Percentiles rank a stretch among this genome's conserved stretches.
phyloP scores from a whole-genome alignment of 1,284 basidiomycete species.

The Cutaneotrichosporon sp. region DNA sequence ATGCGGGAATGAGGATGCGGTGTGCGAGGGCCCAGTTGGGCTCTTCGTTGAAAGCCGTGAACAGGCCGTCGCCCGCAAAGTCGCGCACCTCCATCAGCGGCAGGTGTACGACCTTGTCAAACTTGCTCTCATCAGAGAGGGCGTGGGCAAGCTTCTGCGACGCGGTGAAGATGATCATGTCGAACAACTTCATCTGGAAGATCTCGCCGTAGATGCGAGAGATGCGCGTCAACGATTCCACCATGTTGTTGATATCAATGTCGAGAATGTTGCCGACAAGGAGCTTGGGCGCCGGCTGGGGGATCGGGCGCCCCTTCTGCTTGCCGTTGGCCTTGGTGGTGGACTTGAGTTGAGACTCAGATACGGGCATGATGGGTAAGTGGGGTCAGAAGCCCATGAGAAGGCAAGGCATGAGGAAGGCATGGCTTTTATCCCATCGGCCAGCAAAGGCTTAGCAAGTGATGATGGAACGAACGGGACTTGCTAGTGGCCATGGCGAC shows the following conservation, averaged over 20 bases:
- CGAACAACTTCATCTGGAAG: conserved; percentile 17
- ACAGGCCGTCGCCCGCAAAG: conserved; percentile 55
- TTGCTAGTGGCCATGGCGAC: no score
- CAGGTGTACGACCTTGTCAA: conserved; percentile 54
- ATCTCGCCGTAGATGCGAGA: conserved; percentile 22
- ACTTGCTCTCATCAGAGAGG: conserved; percentile 57
- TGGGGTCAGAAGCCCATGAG: background rate
- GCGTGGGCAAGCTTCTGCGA: conserved; percentile 56
- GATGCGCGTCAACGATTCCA: conserved; percentile 53
- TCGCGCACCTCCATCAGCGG: conserved; percentile 54
- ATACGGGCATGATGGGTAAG: background rate
- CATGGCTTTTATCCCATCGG: background rate
- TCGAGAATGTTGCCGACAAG: conserved; percentile 52
- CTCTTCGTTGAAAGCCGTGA: conserved; percentile 55
- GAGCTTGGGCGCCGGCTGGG: conserved; percentile 17
- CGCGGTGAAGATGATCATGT: conserved; percentile 46
- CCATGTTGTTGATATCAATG: conserved; percentile 21
- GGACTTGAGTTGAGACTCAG: background rate
- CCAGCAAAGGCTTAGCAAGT: background rate
- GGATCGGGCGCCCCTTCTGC: conserved; percentile 10
- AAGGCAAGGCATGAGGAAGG: background rate
- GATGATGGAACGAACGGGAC: background rate
- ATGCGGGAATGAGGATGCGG: conserved; percentile 60
- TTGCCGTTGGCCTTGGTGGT: background rate
- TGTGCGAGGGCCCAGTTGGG: conserved; percentile 57